A percentile compares a stretch with the other conserved stretches of the same genome.
Evolutionary conservation across 2,329 filamentous ascomycete genomes (phyloP).

Genomic region (Dothideomycetidae sp.): DNA sequence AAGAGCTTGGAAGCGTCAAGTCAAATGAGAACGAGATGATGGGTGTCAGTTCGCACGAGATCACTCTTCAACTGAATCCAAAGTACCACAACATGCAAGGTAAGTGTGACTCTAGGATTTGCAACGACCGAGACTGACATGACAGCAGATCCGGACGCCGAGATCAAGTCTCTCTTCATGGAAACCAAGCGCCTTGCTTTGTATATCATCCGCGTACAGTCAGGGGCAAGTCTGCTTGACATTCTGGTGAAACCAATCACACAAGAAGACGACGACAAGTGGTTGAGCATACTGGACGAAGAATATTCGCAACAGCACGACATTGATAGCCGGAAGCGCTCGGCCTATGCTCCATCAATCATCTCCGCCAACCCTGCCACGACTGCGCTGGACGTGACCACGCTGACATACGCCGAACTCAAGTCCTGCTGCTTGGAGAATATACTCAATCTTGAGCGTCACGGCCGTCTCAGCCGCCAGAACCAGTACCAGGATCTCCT

Average conservation of each 20-base stretch:
- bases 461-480: conserved; percentile 65
- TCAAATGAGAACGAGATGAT: conserved; percentile 90
- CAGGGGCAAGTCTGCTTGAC: conserved; percentile 80
- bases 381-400: conserved; percentile 66
- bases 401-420: conserved; percentile 79
- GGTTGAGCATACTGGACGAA: conserved; percentile 66
- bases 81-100: conserved; percentile 75
- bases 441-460: conserved; percentile 71
- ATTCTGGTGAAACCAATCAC: conserved; percentile 84
- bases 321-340: conserved; percentile 32
- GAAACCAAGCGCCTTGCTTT: conserved; percentile 94
- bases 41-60: conserved; percentile 73
- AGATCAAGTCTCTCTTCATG: conserved; percentile 87
- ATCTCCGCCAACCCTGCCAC: conserved; percentile 12
- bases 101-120: too few relatives aligned
- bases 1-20: conserved; percentile 89
- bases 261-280: conserved; percentile 77
- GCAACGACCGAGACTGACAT: conserved; percentile 7
- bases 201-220: conserved; percentile 95
- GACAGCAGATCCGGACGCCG: conserved; percentile 65
- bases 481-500: conserved; percentile 97
- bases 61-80: conserved; percentile 77
- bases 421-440: conserved; percentile 92
- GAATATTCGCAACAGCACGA: conserved; percentile 43
- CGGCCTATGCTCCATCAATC: conserved; percentile 13